Base-by-base conservation (phyloP, 805 yeast species). In the Myxozyma udenii region DNA sequence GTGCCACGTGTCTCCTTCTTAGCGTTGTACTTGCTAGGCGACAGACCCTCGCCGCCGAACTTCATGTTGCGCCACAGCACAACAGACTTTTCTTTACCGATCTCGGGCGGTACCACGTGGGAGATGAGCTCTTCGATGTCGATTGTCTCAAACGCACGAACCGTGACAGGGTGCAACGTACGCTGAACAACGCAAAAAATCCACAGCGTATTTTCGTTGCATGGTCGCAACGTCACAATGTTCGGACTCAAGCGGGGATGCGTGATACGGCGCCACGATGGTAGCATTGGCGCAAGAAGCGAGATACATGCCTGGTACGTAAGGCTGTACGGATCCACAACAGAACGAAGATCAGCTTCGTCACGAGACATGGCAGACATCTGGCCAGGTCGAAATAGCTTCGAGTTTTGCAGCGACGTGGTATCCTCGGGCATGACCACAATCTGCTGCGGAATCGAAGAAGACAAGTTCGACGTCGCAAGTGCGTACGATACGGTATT, bases 21-120 rank as follows among this genome's bases (percentile, higher is more conserved):
- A 9, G 59, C 59, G 22, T 53, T 51, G 41, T 55, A 55, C 26
- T 44, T 53, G 21, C 41, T 5, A 6, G 23, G 12, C 2, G 47
- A 32, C 9, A 55, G 23, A 2, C 47, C 58, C 21, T 55, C 59
- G 19, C 59, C 59, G 4, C 59, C 59, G 24, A 55, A 55, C 49
- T 55, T 55, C 59, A 55, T 55, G 37, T 55, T 55, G 9, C 59
- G 35, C 59, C 59, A 55, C n/a, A 55, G 47, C 4, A 55, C 59
- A 25, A 55, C 58, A 7, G 49, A 43, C 11, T 35, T 33, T 33
- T 48, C 52, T 24, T 48, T 55, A 5, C 58, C 58, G 19, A 55
- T 40, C 32, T 54, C 53, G 3, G 58, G 57, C 6, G 59, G 59
- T n/a, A 55, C 46, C 12, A 55, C 59, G 16, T 52, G 53, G 25